A percentile compares a stretch with the other conserved stretches of the same genome.
These are phyloP conservation scores for Suillus decipiens DNA, from an alignment of 768 basidiomycete genomes.

Conservation along the genomic window DNA sequence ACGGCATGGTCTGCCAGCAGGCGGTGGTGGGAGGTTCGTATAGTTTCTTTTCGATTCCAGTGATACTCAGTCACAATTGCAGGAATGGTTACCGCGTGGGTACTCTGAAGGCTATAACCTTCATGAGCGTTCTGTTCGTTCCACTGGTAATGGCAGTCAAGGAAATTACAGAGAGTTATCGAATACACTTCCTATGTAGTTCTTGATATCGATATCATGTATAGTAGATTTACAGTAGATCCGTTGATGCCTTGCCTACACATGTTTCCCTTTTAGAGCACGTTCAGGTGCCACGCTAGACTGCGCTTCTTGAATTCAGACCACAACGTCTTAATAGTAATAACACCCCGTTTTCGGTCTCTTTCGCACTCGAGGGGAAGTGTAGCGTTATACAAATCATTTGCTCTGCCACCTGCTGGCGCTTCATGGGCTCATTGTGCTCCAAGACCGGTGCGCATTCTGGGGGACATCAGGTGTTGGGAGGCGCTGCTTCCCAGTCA, in stretches of 20 bases:
- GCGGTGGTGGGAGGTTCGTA: slow-evolving; percentile 83
- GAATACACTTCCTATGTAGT: slow-evolving; percentile 28
- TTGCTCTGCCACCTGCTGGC: background rate
- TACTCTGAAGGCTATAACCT: slow-evolving; percentile 55
- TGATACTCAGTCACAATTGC: slow-evolving; percentile 18
- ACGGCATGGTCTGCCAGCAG: slow-evolving; percentile 63
- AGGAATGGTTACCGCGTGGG: slow-evolving; percentile 48
- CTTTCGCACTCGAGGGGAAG: slow-evolving; percentile 7
- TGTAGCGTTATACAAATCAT: background rate
- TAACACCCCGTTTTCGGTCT: slow-evolving; percentile 1
- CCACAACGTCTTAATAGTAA: slow-evolving; percentile 4
- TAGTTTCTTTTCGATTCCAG: slow-evolving; percentile 15
- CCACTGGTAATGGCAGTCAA: slow-evolving; percentile 33
- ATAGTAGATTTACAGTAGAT: background rate
- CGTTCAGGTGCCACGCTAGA: background rate
- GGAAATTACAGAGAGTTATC: slow-evolving; percentile 50
- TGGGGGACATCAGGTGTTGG: slow-evolving; percentile 51
- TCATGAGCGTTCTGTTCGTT: slow-evolving; percentile 32
- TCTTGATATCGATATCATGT: background rate
- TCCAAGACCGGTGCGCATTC: slow-evolving; percentile 49
- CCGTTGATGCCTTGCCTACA: background rate
- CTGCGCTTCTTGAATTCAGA: slow-evolving; percentile 7
- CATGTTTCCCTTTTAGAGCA: slow-evolving; percentile 2
- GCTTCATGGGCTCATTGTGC: slow-evolving; percentile 57
- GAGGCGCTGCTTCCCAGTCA: slow-evolving; percentile 34